phyloP scores from a whole-genome alignment of 2,329 filamentous ascomycete genomes.

The Paecilomyces dactylethromorphus region DNA sequence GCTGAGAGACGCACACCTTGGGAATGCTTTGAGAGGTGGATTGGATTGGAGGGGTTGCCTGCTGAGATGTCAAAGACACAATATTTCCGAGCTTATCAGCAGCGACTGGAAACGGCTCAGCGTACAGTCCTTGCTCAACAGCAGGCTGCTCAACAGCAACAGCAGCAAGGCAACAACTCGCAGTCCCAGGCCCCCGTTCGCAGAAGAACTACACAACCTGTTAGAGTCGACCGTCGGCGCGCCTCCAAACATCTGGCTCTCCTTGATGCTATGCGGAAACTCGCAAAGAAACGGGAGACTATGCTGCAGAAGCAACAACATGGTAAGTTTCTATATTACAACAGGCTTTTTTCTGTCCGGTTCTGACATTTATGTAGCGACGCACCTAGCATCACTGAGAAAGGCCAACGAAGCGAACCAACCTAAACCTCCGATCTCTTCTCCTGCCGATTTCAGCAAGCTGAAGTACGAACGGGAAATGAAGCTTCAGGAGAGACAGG shows the following conservation, averaged over 20 bases:
- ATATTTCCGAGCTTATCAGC: constrained; percentile 76
- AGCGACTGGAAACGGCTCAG: constrained; percentile 57
- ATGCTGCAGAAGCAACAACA: constrained; percentile 82
- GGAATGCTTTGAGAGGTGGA: constrained; percentile 98
- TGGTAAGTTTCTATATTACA: constrained; percentile 32
- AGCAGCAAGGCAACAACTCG: constrained; percentile 45
- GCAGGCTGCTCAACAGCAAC: constrained; percentile 43
- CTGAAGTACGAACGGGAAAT: constrained; percentile 83
- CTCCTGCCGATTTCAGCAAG: constrained; percentile 83
- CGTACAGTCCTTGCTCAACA: constrained; percentile 53
- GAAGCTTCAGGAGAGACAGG: constrained; percentile 51
- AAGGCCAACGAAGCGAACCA: constrained; percentile 68
- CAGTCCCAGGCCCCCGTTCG: constrained; percentile 50
- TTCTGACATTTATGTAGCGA: constrained; percentile 35
- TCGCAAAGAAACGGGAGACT: constrained; percentile 89
- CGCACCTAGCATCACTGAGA: constrained; percentile 68
- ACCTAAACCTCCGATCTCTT: constrained; percentile 56
- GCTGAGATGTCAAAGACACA: constrained; percentile 91
- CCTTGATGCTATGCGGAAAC: constrained; percentile 89
- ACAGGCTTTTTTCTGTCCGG: neutral
- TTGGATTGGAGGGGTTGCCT: constrained; percentile 81
- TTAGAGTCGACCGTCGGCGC: constrained; percentile 78
- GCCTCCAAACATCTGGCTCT: constrained; percentile 82
- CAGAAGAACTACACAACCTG: constrained; percentile 66
- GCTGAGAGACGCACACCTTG: constrained; percentile 88